A percentile compares a stretch with the other conserved stretches of the same genome.
Conservation (phyloP, 441 rosid genomes). For the Francoa sonchifolia region DNA sequence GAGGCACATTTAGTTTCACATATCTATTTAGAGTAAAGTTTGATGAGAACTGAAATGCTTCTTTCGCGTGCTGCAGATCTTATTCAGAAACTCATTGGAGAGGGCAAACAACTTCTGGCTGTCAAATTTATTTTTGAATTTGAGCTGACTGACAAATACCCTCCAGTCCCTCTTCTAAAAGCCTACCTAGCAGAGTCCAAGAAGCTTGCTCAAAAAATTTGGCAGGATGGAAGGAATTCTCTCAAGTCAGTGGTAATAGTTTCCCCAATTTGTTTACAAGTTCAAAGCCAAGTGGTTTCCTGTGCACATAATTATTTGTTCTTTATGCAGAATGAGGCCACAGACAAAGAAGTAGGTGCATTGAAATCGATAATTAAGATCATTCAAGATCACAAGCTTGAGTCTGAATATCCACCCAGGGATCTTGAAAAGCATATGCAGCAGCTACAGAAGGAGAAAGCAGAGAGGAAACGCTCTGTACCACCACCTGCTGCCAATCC, state of each 20-base stretch:
- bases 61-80: constrained; percentile 23
- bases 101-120: constrained; percentile 35
- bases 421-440: constrained; percentile 31
- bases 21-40: neutral
- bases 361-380: constrained; percentile 42
- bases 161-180: constrained; percentile 41
- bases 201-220: constrained; percentile 19
- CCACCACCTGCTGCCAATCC: constrained; percentile 21
- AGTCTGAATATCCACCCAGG: constrained; percentile 27
- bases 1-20: neutral
- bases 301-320: constrained; percentile 1
- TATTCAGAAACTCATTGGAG: constrained; percentile 35
- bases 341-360: constrained; percentile 35
- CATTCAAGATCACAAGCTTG: constrained; percentile 39
- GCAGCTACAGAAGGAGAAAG: constrained; percentile 44
- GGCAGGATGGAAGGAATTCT: constrained; percentile 30
- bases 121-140: constrained; percentile 45
- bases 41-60: constrained; percentile 7
- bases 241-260: constrained; percentile 30
- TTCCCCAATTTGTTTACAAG: constrained; percentile 2
- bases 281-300: constrained; percentile 2
- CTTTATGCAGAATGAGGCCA: constrained; percentile 41
- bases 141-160: constrained; percentile 40
- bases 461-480: constrained; percentile 23
- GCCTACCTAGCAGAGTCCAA: constrained; percentile 26